Evolutionary conservation across 129 eudicot species (phyloP).

Genomic region (carrot (Daucus carota)): DH1_v3.0 NC_030389.2:41961001-41961500

Average conservation of each 20-base stretch:
- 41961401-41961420: constrained; percentile 40
- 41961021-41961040: not conserved
- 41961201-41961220: constrained; percentile 85
- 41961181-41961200: constrained; percentile 63
- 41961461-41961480: constrained; percentile 28
- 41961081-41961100: not conserved
- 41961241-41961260: not conserved
- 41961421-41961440: constrained; percentile 39
- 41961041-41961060: not conserved
- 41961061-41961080: no score
- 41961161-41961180: constrained; percentile 44
- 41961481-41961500: constrained; percentile 19
- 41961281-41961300: not conserved
- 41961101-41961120: constrained; percentile 65
- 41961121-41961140: constrained; percentile 72
- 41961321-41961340: constrained; percentile 57
- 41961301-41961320: constrained; percentile 86
- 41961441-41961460: constrained; percentile 27
- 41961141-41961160: constrained; percentile 63
- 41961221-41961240: constrained; percentile 20
- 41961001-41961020: not conserved
- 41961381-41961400: constrained; percentile 54
- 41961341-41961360: constrained; percentile 37
- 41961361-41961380: constrained; percentile 61
- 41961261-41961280: not conserved